Base-by-base conservation (phyloP, 2,329 filamentous ascomycete genomes). In the Hirsutella thompsonii region DNA sequence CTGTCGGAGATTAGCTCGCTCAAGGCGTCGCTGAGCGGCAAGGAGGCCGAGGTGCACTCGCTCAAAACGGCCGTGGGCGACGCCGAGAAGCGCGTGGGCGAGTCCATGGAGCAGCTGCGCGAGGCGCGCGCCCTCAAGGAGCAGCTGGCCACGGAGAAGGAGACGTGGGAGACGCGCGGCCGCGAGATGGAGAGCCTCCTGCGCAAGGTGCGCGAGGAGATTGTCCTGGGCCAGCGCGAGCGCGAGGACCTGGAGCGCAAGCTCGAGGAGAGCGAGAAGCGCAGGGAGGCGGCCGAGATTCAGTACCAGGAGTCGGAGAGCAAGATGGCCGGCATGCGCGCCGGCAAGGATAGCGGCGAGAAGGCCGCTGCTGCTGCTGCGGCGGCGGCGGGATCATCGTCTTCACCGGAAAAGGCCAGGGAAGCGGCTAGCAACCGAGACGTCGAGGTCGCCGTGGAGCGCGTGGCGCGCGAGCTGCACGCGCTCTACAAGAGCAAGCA, bases 401-500 rank as follows among this genome's bases (percentile, higher is more conserved):
- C 48, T 36, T 60, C 66, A 0, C 59, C 66, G 4, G 62, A 64
- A n/a, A 66, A 63, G 47, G 44, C 53, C 19, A 63, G 55, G 49
- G 57, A 49, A 38, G 45, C 56, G 20, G 47, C 45, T 40, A 52
- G 59, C 45, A 59, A 64, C 51, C 57, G 65, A 49, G 87, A 94
- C 48, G 83, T 94, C 38, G 89, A 95, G 55, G 71, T 84, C 36
- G 83, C 83, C 2, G 83, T 90, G 19, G 87, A 94, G 61, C 87
- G 89, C 49, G 88, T 96, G 33, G 89, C 90, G n/a, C 76, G 87
- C 23, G 92, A 98, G 56, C 72, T 98, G 33, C 92, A 98, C 58
- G 74, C 81, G 0, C 72, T 94, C 10, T 98, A 98, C 73, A 96
- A 95, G 67, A 80, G 83, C 56, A 98, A 98, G 66, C 92, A 98